These are phyloP conservation scores for Nepenthes alata DNA, from an alignment of 179 eudicot species.

Conservation along the genomic window DNA sequence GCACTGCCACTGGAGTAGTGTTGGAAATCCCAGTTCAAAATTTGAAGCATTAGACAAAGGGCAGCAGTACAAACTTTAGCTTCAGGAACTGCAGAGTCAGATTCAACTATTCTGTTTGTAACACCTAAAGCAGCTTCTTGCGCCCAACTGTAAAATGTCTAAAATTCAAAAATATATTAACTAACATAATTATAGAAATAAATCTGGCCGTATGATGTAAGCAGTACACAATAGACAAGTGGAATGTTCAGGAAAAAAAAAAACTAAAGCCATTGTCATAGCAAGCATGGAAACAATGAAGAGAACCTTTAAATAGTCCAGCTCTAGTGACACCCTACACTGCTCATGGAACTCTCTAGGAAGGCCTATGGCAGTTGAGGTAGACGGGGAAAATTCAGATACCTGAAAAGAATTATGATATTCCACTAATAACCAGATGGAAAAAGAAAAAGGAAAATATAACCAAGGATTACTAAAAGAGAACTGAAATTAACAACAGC, in stretches of 20 bases:
- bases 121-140: slow-evolving; percentile 69
- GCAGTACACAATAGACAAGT: background rate
- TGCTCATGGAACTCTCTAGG: slow-evolving; percentile 98
- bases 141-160: slow-evolving; percentile 89
- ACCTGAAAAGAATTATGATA: slow-evolving; percentile 33
- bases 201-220: background rate
- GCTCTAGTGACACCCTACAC: slow-evolving; percentile 71
- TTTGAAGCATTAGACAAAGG: slow-evolving; percentile 85
- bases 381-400: slow-evolving; percentile 91
- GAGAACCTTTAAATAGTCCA: slow-evolving; percentile 68
- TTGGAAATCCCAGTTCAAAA: slow-evolving; percentile 82
- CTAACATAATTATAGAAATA: background rate
- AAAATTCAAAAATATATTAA: slow-evolving; percentile 12
- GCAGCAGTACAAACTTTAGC: slow-evolving; percentile 79
- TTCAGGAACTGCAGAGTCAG: slow-evolving; percentile 65
- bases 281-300: background rate
- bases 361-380: slow-evolving; percentile 90
- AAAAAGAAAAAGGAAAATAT: background rate
- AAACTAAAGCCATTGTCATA: background rate
- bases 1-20: slow-evolving; percentile 27
- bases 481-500: background rate
- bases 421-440: slow-evolving; percentile 2
- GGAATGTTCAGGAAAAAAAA: background rate
- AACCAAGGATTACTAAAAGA: background rate
- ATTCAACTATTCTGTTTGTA: slow-evolving; percentile 55